These are phyloP conservation scores for Brassica hybrid DNA, from an alignment of 441 rosid species.

Conservation along the genomic window DNA sequence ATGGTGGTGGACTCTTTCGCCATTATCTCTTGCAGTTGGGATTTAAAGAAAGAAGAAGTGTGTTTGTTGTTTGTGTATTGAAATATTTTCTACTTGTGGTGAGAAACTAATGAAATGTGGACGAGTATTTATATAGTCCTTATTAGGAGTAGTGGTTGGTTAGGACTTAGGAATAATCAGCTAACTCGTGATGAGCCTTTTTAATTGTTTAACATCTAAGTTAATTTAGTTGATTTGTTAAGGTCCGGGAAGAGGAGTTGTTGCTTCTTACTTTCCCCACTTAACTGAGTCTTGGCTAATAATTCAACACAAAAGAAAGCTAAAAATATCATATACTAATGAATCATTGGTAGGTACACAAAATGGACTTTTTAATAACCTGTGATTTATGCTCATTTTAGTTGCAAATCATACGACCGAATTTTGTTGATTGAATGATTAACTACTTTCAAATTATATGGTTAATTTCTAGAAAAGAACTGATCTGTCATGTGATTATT, in stretches of 20 bases:
- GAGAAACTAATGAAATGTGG: slow-evolving; percentile 38
- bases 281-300: slow-evolving; percentile 21
- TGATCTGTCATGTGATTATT: not conserved
- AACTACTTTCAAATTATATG: slow-evolving; percentile 13
- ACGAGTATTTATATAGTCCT: slow-evolving; percentile 44
- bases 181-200: slow-evolving; percentile 2
- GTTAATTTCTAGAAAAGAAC: slow-evolving; percentile 8
- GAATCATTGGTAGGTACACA: slow-evolving; percentile 12
- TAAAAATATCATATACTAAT: not conserved
- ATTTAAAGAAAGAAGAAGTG: not conserved
- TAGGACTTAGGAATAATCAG: slow-evolving; percentile 1
- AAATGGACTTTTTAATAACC: not conserved
- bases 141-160: slow-evolving; percentile 12
- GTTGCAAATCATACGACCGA: slow-evolving; percentile 11
- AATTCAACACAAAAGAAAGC: slow-evolving; percentile 9
- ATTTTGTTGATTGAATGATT: not conserved
- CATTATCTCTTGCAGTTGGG: slow-evolving; percentile 47
- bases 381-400: slow-evolving; percentile 1
- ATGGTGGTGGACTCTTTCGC: slow-evolving; percentile 50
- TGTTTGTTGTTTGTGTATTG: slow-evolving; percentile 40
- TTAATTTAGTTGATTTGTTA: slow-evolving; percentile 23
- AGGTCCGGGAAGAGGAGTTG: slow-evolving; percentile 52
- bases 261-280: slow-evolving; percentile 48
- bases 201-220: slow-evolving; percentile 18
- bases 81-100: slow-evolving; percentile 30